Evolutionary conservation across 106 monocot species (phyloP), one percentile per base, ranked within the genome.

Genomic region (Iris macrosiphon): DNA sequence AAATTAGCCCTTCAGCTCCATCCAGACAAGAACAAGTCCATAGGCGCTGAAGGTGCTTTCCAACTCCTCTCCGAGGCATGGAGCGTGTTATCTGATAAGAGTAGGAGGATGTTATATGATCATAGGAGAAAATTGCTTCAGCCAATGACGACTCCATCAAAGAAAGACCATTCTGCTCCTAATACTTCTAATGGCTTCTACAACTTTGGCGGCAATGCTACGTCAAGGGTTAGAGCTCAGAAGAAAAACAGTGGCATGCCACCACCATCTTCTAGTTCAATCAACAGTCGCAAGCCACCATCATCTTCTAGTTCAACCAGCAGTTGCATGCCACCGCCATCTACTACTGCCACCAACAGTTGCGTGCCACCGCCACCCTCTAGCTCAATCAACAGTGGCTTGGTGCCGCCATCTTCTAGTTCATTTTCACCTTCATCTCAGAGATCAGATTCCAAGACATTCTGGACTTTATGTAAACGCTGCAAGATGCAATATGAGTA

Each of bases 401-500:
- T 46, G 0, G 17, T 22, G 4, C 30, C 51, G 10, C 53, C 70
- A 7, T 4, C 40, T 31, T 41, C 13, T 51, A 56, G 30, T 26
- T 24, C 45, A 56, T 25, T 24, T 25, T 45, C 55, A 12, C 24
- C 37, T 33, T 14, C 37, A 4, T 46, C 10, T 35, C 66, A 14
- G 32, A 61, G n/a, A 42, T 31, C 67, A 18, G 73, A 62, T 23
- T 25, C 53, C 5, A 34, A 16, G 22, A 93, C 93, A 29, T 93
- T 93, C 50, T 93, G 93, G 93, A 87, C 93, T 3, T 77, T 69
- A 33, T 93, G 93, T 45, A 49, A 54, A 29, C 41, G 31, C 3
- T 93, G 93, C 62, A 83, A 72, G 32, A 83, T 88, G 87, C 79
- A 84, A 37, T 93, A 88, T 57, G 83, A 93, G 58, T 93, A 88